Evolutionary conservation across 176 grass and related monocot species (phyloP).

Genomic region (Aegilops longissima): DNA sequence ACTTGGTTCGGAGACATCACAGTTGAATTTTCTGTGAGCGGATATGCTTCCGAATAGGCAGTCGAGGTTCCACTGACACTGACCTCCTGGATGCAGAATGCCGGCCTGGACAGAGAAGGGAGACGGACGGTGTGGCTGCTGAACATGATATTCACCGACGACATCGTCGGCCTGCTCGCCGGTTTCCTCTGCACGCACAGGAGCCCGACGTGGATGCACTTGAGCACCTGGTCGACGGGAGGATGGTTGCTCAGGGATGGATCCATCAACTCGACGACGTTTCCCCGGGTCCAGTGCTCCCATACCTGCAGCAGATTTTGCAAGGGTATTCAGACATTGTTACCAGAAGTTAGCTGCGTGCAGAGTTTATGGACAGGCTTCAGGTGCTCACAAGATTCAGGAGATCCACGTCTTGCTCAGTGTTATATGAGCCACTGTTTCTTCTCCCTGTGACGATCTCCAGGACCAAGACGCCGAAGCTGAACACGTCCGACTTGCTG

Average conservation of each 20-base stretch:
- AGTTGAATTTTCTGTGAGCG: not conserved
- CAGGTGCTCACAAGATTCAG: slow-evolving; percentile 39
- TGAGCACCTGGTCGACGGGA: slow-evolving; percentile 38
- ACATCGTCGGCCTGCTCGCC: slow-evolving; percentile 48
- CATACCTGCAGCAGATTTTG: slow-evolving; percentile 39
- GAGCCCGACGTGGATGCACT: slow-evolving; percentile 53
- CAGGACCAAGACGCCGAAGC: slow-evolving; percentile 59
- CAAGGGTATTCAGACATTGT: not conserved
- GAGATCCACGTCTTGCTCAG: slow-evolving; percentile 32
- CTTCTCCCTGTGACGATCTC: slow-evolving; percentile 63
- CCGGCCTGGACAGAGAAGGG: slow-evolving; percentile 37
- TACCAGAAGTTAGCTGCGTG: not conserved
- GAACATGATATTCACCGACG: slow-evolving; percentile 52
- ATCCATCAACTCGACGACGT: slow-evolving; percentile 37
- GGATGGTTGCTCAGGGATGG: slow-evolving; percentile 15
- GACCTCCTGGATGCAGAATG: slow-evolving; percentile 34
- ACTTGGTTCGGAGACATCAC: slow-evolving; percentile 30
- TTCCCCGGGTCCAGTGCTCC: slow-evolving; percentile 52
- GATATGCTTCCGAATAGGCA: not conserved
- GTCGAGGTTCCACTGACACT: not conserved
- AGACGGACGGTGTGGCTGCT: slow-evolving; percentile 38
- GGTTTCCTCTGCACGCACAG: slow-evolving; percentile 59
- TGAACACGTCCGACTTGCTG: slow-evolving; percentile 60
- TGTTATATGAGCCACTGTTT: slow-evolving; percentile 19
- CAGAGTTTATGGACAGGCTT: not conserved